phyloP scores from a whole-genome alignment of 2,329 filamentous ascomycete species.

The Zymoseptoria pseudotritici region DNA sequence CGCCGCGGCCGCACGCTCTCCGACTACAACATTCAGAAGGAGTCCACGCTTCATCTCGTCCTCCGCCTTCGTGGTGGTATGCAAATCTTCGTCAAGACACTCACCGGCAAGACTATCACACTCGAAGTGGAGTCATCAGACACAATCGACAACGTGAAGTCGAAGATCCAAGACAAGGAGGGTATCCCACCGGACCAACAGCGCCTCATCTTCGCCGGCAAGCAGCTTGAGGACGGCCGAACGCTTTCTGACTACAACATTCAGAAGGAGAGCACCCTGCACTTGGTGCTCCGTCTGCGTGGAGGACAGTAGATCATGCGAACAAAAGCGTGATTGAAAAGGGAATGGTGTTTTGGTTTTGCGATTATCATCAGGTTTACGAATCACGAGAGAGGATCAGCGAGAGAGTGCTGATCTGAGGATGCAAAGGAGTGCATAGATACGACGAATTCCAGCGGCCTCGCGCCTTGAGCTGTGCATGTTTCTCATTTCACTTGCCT shows the following conservation, averaged over 20 bases:
- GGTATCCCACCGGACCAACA: constrained; percentile 98
- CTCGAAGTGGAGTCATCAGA: constrained; percentile 99
- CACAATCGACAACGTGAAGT: constrained; percentile 96
- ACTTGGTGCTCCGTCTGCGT: constrained; percentile 95
- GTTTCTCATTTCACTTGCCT: neutral
- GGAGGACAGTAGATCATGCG: constrained; percentile 51
- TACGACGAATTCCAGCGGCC: neutral
- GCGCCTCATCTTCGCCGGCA: constrained; percentile 98
- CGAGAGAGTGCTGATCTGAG: neutral
- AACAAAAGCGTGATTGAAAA: neutral
- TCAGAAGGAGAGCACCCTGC: constrained; percentile 99
- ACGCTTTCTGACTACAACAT: constrained; percentile 99
- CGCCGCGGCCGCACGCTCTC: constrained; percentile 93
- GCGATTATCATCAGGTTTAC: neutral
- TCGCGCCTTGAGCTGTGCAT: neutral
- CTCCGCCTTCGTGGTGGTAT: constrained; percentile 95
- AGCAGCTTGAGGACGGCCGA: constrained; percentile 99
- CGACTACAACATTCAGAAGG: constrained; percentile 99
- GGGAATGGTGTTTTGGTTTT: neutral
- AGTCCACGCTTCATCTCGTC: constrained; percentile 96
- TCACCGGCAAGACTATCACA: constrained; percentile 99
- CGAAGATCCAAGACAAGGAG: constrained; percentile 97
- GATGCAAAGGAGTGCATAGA: neutral
- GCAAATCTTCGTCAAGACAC: constrained; percentile 57
- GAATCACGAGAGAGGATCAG: neutral